Evolutionary conservation across 768 basidiomycete genomes (phyloP).

Genomic region (Psilocybe azurescens): DNA sequence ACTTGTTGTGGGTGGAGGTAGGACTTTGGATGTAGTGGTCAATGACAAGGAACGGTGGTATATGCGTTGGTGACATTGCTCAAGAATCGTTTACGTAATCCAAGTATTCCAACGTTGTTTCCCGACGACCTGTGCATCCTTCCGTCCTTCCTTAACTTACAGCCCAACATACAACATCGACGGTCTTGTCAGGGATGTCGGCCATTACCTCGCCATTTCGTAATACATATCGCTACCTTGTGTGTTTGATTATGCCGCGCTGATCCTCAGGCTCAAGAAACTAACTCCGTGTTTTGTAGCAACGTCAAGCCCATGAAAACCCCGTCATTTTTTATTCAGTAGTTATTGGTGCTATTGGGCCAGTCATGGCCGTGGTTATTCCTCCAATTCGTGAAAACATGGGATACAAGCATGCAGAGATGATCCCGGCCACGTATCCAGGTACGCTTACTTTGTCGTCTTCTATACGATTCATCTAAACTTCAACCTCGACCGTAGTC

Average conservation of each 20-base stretch:
- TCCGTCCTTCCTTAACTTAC: constrained; percentile 3
- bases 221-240: constrained; percentile 57
- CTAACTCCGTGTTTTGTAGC: constrained; percentile 47
- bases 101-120: constrained; percentile 12
- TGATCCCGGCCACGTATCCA: constrained; percentile 79
- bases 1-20: constrained; percentile 25
- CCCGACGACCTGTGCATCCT: constrained; percentile 1
- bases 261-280: not conserved
- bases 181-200: constrained; percentile 39
- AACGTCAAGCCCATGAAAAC: constrained; percentile 89
- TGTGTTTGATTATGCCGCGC: constrained; percentile 22
- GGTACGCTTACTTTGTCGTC: constrained; percentile 48
- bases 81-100: constrained; percentile 19
- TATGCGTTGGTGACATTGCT: not conserved
- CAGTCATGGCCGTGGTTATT: constrained; percentile 70
- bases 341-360: constrained; percentile 76
- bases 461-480: not conserved
- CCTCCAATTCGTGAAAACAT: constrained; percentile 82
- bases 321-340: constrained; percentile 92
- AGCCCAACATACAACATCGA: constrained; percentile 2
- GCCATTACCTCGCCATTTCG: constrained; percentile 52
- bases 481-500: constrained; percentile 43
- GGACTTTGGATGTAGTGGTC: not conserved
- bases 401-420: constrained; percentile 74
- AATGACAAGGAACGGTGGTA: not conserved